These are phyloP conservation scores for Rhodotorula graminis DNA, from an alignment of 768 basidiomycete species.

Conservation along the genomic window DNA sequence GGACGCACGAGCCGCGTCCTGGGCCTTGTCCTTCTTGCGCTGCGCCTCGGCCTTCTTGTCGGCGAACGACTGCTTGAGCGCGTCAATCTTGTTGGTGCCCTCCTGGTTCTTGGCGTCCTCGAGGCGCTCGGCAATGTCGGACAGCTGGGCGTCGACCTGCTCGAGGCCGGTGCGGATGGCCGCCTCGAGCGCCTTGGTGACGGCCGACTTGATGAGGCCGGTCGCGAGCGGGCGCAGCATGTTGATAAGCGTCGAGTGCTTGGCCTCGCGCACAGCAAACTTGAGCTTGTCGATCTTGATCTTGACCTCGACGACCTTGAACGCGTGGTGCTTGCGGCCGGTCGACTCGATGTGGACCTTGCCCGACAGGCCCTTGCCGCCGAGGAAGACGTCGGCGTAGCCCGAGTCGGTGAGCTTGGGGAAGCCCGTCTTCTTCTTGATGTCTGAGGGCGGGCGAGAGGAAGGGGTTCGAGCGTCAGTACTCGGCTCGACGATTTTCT, in stretches of 20 bases:
- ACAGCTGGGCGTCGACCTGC: conserved; percentile 82
- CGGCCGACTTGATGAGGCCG: conserved; percentile 70
- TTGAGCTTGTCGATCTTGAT: conserved; percentile 83
- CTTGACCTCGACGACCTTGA: conserved; percentile 49
- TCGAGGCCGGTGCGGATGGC: conserved; percentile 75
- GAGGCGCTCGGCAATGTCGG: conserved; percentile 76
- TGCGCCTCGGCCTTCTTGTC: conserved; percentile 57
- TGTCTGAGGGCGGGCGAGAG: neutral
- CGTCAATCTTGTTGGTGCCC: conserved; percentile 53
- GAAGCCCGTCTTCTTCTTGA: conserved; percentile 44
- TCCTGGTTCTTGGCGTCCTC: conserved; percentile 57
- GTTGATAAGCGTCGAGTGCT: conserved; percentile 85
- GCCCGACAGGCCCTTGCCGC: conserved; percentile 73
- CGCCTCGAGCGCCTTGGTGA: conserved; percentile 60
- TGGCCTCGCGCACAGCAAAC: conserved; percentile 84
- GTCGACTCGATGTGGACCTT: conserved; percentile 50
- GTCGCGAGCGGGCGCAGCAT: conserved; percentile 58
- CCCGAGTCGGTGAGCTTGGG: conserved; percentile 71
- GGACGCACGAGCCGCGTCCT: conserved; percentile 43
- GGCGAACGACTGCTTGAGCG: conserved; percentile 63
- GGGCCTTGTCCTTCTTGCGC: conserved; percentile 51
- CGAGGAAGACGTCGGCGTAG: conserved; percentile 75
- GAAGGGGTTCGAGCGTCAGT: no score
- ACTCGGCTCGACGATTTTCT: no score
- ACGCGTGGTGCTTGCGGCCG: conserved; percentile 46